phyloP scores from a whole-genome alignment of 2,329 filamentous ascomycete genomes.

The Fusarium paranaense region DNA sequence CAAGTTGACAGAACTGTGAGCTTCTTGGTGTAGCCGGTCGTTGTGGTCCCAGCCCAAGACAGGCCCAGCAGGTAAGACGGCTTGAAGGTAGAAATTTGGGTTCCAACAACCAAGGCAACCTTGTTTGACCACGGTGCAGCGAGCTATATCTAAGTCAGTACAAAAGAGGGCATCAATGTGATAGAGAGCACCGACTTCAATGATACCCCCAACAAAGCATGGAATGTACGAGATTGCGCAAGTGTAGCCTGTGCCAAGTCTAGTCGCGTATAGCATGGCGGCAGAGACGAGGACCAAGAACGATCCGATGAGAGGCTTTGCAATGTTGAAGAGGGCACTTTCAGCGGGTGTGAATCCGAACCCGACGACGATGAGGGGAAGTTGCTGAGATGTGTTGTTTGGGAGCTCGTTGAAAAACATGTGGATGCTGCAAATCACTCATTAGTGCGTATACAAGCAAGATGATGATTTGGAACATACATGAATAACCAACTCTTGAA shows the following conservation, averaged over 20 bases:
- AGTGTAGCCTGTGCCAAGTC: neutral
- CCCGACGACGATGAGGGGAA: neutral
- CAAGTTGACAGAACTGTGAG: neutral
- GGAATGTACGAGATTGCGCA: neutral
- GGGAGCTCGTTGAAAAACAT: conserved; percentile 2
- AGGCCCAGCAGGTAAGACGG: neutral
- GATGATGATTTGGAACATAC: neutral
- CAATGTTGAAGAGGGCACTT: neutral
- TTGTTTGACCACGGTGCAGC: conserved; percentile 4
- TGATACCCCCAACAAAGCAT: neutral
- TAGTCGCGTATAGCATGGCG: neutral
- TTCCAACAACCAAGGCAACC: neutral
- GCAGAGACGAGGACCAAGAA: neutral
- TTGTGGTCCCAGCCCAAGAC: neutral
- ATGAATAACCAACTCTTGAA: neutral
- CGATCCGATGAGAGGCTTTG: neutral
- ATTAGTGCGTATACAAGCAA: neutral
- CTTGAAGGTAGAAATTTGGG: neutral
- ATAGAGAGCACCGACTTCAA: neutral
- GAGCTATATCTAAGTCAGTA: neutral
- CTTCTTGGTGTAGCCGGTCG: neutral
- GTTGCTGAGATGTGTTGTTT: neutral
- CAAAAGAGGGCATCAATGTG: too few relatives aligned
- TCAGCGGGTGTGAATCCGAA: neutral
- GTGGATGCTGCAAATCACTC: neutral